Conservation (phyloP, 345 rosid genomes). For the Balakata baccata region DNA sequence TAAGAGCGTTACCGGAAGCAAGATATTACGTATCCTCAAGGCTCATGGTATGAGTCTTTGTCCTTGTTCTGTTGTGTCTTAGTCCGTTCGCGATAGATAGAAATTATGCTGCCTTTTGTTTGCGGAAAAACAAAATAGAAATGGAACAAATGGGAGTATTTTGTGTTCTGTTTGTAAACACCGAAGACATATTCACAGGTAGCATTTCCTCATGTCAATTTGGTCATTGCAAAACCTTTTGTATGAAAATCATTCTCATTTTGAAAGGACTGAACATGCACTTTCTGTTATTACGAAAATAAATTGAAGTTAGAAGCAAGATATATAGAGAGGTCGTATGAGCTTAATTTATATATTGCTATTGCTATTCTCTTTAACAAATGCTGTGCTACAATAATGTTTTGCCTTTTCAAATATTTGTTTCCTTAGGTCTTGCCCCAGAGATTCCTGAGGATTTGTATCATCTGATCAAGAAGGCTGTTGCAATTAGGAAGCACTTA, state of each 20-base stretch:
- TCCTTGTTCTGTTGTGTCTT: not conserved
- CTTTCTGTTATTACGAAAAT: not conserved
- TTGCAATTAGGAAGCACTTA: slow-evolving; percentile 87
- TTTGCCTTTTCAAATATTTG: not conserved
- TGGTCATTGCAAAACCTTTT: not conserved
- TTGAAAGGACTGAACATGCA: not conserved
- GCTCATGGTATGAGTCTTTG: slow-evolving; percentile 20
- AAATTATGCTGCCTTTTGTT: not conserved
- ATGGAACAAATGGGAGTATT: not conserved
- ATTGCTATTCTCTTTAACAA: not conserved
- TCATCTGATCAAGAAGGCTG: slow-evolving; percentile 89
- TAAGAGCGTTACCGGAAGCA: slow-evolving; percentile 31
- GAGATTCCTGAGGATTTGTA: slow-evolving; percentile 90
- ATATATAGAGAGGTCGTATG: not conserved
- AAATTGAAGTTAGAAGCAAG: not conserved
- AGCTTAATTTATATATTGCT: not conserved
- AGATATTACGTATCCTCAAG: slow-evolving; percentile 34
- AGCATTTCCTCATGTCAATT: not conserved
- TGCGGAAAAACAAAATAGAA: not conserved
- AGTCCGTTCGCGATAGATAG: not conserved
- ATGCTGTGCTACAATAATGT: not conserved
- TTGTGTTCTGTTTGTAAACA: not conserved
- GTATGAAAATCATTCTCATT: not conserved
- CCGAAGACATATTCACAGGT: not conserved
- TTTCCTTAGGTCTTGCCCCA: slow-evolving; percentile 64